These are phyloP conservation scores for Podila minutissima DNA, from an alignment of 192 early-diverging fungal genomes.

Conservation along the genomic window DNA sequence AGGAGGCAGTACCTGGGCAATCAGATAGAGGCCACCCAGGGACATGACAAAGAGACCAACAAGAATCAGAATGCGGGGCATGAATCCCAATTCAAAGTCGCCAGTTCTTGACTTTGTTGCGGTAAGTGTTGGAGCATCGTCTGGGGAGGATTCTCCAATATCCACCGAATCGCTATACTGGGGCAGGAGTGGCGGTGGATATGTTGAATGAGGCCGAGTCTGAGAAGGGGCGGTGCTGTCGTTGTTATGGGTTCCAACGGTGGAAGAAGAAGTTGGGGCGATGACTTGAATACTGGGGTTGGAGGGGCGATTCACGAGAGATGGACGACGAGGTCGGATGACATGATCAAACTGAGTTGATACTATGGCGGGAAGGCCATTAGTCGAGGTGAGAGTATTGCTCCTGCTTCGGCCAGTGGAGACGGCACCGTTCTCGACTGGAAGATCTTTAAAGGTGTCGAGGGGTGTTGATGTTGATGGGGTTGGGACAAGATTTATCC, in stretches of 20 bases:
- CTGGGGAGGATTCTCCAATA: neutral
- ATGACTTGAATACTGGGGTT: constrained; percentile 3
- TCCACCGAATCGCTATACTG: constrained; percentile 17
- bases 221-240: neutral
- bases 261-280: neutral
- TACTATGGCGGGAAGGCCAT: constrained; percentile 8
- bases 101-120: neutral
- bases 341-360: constrained; percentile 27
- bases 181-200: constrained; percentile 13
- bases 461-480: neutral
- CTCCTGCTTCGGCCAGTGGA: constrained; percentile 46
- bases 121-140: neutral
- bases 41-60: constrained; percentile 34
- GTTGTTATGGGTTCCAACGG: neutral
- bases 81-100: constrained; percentile 30
- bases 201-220: constrained; percentile 2
- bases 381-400: constrained; percentile 29
- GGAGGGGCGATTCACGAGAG: constrained; percentile 13
- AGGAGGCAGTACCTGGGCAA: constrained; percentile 43
- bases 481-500: constrained; percentile 38
- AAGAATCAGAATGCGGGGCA: constrained; percentile 40
- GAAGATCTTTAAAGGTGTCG: neutral
- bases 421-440: neutral
- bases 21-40: constrained; percentile 31
- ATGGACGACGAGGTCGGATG: constrained; percentile 34